These are phyloP conservation scores for Aurantiochytrium sp. DNA, from an alignment of 108 stramenopile genomes.

Conservation along the genomic window DNA sequence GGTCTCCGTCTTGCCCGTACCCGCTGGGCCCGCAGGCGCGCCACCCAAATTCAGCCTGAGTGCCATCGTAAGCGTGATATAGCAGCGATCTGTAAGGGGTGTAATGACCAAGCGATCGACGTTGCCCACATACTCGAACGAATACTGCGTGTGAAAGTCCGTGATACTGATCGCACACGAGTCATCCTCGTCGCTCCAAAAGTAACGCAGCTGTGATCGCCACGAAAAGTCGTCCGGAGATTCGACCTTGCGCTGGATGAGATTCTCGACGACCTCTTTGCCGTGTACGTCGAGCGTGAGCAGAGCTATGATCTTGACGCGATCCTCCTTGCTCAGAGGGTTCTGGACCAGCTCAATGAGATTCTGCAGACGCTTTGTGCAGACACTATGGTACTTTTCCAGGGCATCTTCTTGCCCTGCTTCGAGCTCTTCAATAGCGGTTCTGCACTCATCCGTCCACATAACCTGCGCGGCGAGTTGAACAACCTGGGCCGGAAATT, in stretches of 20 bases:
- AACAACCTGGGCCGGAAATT: constrained; percentile 24
- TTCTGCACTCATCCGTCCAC: constrained; percentile 28
- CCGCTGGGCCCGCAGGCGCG: constrained; percentile 46
- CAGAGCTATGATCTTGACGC: constrained; percentile 31
- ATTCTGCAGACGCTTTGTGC: constrained; percentile 16
- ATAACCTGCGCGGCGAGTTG: constrained; percentile 30
- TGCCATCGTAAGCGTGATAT: constrained; percentile 38
- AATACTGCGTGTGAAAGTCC: constrained; percentile 31
- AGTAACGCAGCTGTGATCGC: constrained; percentile 29
- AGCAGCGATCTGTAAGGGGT: constrained; percentile 43
- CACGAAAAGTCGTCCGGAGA: constrained; percentile 18
- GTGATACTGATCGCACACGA: constrained; percentile 27
- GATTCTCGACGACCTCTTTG: constrained; percentile 20
- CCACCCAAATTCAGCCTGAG: constrained; percentile 45
- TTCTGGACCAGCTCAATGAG: constrained; percentile 35
- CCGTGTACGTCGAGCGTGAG: constrained; percentile 36
- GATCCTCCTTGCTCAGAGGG: neutral
- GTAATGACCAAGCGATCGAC: constrained; percentile 37
- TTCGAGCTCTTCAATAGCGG: constrained; percentile 29
- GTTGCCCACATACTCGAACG: constrained; percentile 35
- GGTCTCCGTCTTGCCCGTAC: constrained; percentile 47
- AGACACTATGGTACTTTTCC: constrained; percentile 13
- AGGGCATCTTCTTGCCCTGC: constrained; percentile 28
- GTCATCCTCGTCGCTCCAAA: constrained; percentile 22
- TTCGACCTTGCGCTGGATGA: constrained; percentile 25